Evolutionary conservation across 495 filamentous ascomycete genomes (phyloP).

Genomic region (Penicillium roqueforti): DNA sequence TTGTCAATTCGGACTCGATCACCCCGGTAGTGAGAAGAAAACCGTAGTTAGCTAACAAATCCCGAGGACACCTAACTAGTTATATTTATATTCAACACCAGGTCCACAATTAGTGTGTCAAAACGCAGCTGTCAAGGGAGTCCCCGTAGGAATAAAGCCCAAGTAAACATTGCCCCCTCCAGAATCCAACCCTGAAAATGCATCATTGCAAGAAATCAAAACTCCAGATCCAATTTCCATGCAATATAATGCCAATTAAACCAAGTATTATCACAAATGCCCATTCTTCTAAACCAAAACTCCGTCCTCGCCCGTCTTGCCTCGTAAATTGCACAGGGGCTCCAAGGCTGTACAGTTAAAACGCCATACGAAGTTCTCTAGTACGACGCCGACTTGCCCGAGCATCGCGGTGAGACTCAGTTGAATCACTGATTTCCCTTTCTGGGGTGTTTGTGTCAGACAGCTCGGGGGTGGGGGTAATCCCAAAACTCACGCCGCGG

Average conservation of each 20-base stretch:
- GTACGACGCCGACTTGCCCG: constrained; percentile 36
- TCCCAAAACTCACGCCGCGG: constrained; percentile 37
- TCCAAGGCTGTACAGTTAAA: constrained; percentile 22
- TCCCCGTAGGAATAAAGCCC: not conserved
- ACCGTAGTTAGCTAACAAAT: not conserved
- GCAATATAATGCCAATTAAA: not conserved
- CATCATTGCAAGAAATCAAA: constrained; percentile 1
- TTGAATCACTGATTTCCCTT: constrained; percentile 34
- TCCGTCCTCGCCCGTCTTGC: constrained; percentile 1
- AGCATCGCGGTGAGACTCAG: constrained; percentile 32
- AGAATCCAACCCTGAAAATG: constrained; percentile 5
- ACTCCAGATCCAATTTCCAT: constrained; percentile 2
- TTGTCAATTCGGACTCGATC: constrained; percentile 14
- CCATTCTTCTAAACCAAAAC: constrained; percentile 7
- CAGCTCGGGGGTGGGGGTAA: constrained; percentile 37
- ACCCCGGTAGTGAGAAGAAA: constrained; percentile 4
- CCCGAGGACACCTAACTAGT: not conserved
- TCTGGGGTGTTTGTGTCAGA: constrained; percentile 37
- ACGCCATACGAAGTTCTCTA: constrained; percentile 39
- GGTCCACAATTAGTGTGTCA: not conserved
- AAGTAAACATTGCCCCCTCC: not conserved
- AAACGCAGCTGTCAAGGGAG: not conserved
- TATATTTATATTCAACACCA: not conserved
- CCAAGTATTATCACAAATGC: not conserved
- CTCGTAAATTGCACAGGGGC: not conserved